Evolutionary conservation across 1,284 basidiomycete species (phyloP), one percentile per base, ranked within the genome.

Genomic region (Austroboletus niveus): DNA sequence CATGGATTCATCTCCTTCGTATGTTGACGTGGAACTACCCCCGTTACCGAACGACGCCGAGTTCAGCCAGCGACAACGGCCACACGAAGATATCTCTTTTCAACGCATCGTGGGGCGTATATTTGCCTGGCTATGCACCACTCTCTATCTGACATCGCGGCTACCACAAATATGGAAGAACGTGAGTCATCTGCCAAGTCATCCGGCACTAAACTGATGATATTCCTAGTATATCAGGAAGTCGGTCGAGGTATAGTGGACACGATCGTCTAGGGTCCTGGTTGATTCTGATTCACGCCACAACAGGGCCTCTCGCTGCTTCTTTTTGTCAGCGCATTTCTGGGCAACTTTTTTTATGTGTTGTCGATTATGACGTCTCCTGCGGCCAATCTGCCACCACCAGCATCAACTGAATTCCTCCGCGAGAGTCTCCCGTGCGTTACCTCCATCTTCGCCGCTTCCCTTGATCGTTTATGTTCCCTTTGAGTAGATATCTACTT

Each of bases 111-210:
- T 97, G 46, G 94, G 94, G 1, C 85, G 94, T 2, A 82, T 93
- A 53, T 93, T 89, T 49, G 93, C 95, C 8, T 98, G 94, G 94
- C 66, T 87, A 29, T 97, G 94, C 66, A 93, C 94, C 1, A 91
- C 85, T 1, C 74, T 96, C 20, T 98, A 98, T 70, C 73, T 98
- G 27, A 96, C 94, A 6, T 92, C 89, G 4, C 82, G 94, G 47
- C 72, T 97, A 61, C 94, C 94, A 29, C 94, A 97, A 69, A 96
- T 98, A 57, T 97, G 94, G 94, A 95, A 94, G 72, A 97, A 97
- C 63, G 93, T 95, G 66, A 70, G 92, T 84, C 8, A n/a, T 51
- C 44, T 49, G 24, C 48, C 32, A 22, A 32, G 38, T 35, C 51
- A 40, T 52, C 51, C 51, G 30, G 46, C 17, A 34, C 30, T 17